Evolutionary conservation across 2,329 filamentous ascomycete genomes (phyloP), one percentile per base, ranked within the genome.

Genomic region (Cordyceps tenuipes): DNA sequence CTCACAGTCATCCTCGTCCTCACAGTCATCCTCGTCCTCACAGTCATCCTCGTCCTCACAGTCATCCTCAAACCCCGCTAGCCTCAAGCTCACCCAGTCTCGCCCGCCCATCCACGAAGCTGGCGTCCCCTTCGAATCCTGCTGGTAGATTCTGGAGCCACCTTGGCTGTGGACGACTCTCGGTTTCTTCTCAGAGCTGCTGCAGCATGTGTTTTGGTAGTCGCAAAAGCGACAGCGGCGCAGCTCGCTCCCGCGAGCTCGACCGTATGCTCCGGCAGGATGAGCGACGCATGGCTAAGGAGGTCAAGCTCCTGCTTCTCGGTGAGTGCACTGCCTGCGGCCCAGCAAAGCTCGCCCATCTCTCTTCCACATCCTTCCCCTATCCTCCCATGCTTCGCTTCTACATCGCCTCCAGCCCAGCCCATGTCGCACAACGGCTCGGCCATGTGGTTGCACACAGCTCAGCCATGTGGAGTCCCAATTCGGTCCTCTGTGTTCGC

Each of bases 301-400:
- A 96, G 71, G 90, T 97, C 69, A 99, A 97, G 81, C 86, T 99
- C 64, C 78, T 99, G 66, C 80, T 99, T 66, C 82, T 99, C 64
- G 93, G 93, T 97, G 82, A 65, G 84, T 74, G 9, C 41, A 12
- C 13, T 47, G 34, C 55, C 17, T 10, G 17, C 17, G 15, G 34
- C 7, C 34, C 8, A 23, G n/a, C n/a, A 21, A 19, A 46, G 55
- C 57, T 26, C 31, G 9, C n/a, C 43, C 29, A n/a, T 23, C 12
- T 8, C 23, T 26, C 39, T 15, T 31, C 23, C 26, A 34, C 15
- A n/a, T 8, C 21, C 21, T 39, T 41, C 21, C 23, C 34, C 3
- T 13, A 51, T 29, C 46, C 26, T 43, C 47, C 58, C 49, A 50
- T 61, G 49, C 34, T 62, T 58, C 12, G 23, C 36, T 39, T 36